Evolutionary conservation across 169 alveolate genomes (phyloP), one percentile per base, ranked within the genome.

Genomic region (Eimeria sp.): DNA sequence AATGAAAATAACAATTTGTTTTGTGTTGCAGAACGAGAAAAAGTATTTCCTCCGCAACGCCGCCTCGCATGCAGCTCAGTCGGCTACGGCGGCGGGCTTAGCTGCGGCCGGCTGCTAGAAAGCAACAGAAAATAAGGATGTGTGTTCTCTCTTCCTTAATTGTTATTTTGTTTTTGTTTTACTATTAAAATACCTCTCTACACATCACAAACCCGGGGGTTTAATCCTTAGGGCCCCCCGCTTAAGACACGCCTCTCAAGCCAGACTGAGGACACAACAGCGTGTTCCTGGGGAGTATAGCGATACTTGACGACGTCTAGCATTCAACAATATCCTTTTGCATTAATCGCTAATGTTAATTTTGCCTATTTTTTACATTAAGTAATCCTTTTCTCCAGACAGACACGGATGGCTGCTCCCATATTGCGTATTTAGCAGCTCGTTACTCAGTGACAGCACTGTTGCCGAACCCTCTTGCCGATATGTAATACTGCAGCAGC

Each of bases 41-140:
- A 16, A 45, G 10, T 54, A 54, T 54, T 13, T 47, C 43, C 40
- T 0, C 14, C 89, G 5, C 57, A n/a, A 22, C 58, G 34, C 40
- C 89, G 65, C 89, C 58, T 78, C 45, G 89, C 89, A 78, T 78
- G 89, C 89, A 78, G 34, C 43, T n/a, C 43, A 65, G 75, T 20
- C 18, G 89, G 25, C 89, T 47, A 67, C 89, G 11, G 40, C 47
- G 54, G 54, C 51, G 83, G 83, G 83, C 83, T 73, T 10, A 43
- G 27, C 83, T 34, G 83, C 83, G 54, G 83, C 83, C 54, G 83
- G 27, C 27, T 34, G 51, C 57, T 73, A 11, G 25, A n/a, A n/a
- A 20, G 7, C 75, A 25, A 18, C 27, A n/a, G 20, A n/a, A 65
- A 65, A 65, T 25, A 25, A 65, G 0, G 34, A 7, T 65, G 0